Conservation (phyloP, 768 basidiomycete species). For the Tylopilus sp. region DNA sequence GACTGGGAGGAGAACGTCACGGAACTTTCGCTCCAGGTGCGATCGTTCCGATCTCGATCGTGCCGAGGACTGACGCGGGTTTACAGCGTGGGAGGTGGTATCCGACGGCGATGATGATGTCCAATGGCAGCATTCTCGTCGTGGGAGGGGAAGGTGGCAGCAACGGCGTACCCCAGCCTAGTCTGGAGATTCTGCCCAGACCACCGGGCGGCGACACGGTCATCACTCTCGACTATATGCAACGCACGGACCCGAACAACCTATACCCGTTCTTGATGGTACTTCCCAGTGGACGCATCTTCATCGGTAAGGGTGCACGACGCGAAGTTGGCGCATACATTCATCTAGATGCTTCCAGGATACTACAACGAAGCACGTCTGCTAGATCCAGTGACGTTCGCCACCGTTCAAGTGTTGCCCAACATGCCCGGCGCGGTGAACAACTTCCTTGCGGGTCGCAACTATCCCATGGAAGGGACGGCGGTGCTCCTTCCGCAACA, state of each 20-base stretch:
- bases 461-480: slow-evolving; percentile 75
- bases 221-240: slow-evolving; percentile 60
- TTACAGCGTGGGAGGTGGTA: slow-evolving; percentile 69
- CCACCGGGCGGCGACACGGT: slow-evolving; percentile 61
- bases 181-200: slow-evolving; percentile 67
- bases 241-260: slow-evolving; percentile 75
- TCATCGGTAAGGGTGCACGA: slow-evolving; percentile 50
- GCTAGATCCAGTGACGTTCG: slow-evolving; percentile 62
- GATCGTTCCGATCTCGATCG: background rate
- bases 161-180: slow-evolving; percentile 64
- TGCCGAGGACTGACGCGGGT: background rate
- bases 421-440: slow-evolving; percentile 75
- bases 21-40: slow-evolving; percentile 58
- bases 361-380: slow-evolving; percentile 84
- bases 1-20: slow-evolving; percentile 76
- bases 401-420: slow-evolving; percentile 56
- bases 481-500: slow-evolving; percentile 66
- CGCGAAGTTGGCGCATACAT: background rate
- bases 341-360: slow-evolving; percentile 34
- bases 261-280: slow-evolving; percentile 76
- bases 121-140: slow-evolving; percentile 72
- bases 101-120: slow-evolving; percentile 60
- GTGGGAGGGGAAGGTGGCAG: slow-evolving; percentile 74
- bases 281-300: slow-evolving; percentile 65
- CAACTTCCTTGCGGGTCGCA: slow-evolving; percentile 68